phyloP scores from a whole-genome alignment of 1,284 basidiomycete genomes.

The Cryptococcus sp. region DNA sequence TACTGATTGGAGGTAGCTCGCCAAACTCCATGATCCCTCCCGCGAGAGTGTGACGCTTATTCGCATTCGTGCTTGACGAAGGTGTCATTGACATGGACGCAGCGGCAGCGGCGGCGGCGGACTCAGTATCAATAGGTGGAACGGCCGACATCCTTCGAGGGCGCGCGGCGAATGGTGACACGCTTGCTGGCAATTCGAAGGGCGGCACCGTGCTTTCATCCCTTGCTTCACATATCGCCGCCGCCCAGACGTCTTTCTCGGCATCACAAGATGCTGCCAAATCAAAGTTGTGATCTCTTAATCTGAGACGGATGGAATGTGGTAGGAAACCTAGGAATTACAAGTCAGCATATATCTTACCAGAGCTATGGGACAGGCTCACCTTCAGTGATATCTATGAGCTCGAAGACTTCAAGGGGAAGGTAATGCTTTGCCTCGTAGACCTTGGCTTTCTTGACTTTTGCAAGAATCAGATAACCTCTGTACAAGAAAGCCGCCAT shows the following conservation, averaged over 20 bases:
- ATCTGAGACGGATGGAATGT: conserved; percentile 73
- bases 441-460: conserved; percentile 72
- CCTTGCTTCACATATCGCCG: conserved; percentile 58
- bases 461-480: conserved; percentile 81
- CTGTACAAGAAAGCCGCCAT: conserved; percentile 83
- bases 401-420: conserved; percentile 67
- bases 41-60: conserved; percentile 38
- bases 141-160: conserved; percentile 27
- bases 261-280: conserved; percentile 72
- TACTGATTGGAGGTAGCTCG: background rate
- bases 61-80: background rate
- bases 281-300: conserved; percentile 71
- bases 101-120: background rate
- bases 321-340: conserved; percentile 70
- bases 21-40: conserved; percentile 13
- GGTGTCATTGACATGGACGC: background rate
- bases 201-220: conserved; percentile 46
- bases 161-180: conserved; percentile 33
- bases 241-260: conserved; percentile 83
- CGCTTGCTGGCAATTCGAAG: conserved; percentile 49
- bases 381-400: conserved; percentile 69
- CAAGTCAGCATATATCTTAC: conserved; percentile 7
- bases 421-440: conserved; percentile 90
- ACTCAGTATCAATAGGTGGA: conserved; percentile 5
- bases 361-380: conserved; percentile 42